Conservation (phyloP, 176 grass and related monocot species). For the Aechmea fasciata region DNA sequence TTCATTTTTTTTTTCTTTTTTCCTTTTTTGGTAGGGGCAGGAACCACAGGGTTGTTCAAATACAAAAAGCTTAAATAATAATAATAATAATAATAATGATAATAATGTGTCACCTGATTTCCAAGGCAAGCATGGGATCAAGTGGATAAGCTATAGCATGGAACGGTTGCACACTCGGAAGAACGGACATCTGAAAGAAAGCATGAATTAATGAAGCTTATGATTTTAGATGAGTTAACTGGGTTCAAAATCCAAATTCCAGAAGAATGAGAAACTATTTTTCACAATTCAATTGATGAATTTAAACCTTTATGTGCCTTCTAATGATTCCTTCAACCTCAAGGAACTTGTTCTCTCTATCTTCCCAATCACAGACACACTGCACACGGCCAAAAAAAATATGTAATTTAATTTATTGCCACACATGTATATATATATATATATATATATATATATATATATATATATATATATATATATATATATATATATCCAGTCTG, state of each 20-base stretch:
- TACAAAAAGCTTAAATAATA: neutral
- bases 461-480: too few relatives aligned
- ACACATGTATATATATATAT: too few relatives aligned
- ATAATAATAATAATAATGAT: neutral
- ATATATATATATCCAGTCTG: too few relatives aligned
- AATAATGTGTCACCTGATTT: slow-evolving; percentile 50
- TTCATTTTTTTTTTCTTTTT: too few relatives aligned
- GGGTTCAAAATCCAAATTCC: too few relatives aligned
- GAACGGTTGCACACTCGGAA: slow-evolving; percentile 93
- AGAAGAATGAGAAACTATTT: neutral
- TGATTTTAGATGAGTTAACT: too few relatives aligned
- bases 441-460: too few relatives aligned
- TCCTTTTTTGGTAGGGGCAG: too few relatives aligned
- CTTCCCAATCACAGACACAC: slow-evolving; percentile 96
- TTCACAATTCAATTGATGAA: neutral
- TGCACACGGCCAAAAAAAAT: slow-evolving; percentile 21
- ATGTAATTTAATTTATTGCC: too few relatives aligned
- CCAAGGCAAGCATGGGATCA: slow-evolving; percentile 65
- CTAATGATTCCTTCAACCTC: slow-evolving; percentile 85
- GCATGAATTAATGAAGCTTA: too few relatives aligned
- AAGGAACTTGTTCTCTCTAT: slow-evolving; percentile 50
- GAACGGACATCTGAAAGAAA: slow-evolving; percentile 25
- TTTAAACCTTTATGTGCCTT: slow-evolving; percentile 62
- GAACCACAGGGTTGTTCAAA: neutral
- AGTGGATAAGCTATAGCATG: slow-evolving; percentile 95